Evolutionary conservation across 2,329 filamentous ascomycete species (phyloP), one percentile per base, ranked within the genome.

Genomic region (Botryosphaeria dothidea): DNA sequence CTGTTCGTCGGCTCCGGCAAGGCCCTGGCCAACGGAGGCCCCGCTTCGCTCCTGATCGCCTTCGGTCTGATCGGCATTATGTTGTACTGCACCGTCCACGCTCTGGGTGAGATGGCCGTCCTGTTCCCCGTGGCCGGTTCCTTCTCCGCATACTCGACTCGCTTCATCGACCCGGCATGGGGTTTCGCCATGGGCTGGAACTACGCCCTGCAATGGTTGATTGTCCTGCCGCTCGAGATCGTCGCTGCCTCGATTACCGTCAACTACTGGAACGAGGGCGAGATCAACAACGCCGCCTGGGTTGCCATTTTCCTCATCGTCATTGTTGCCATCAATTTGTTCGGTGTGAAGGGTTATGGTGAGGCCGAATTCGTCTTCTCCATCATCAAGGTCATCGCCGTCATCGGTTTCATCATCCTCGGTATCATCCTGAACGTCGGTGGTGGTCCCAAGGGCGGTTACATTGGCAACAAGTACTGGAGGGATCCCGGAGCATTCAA

Each of bases 171-270:
- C 73, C 94, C 93, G 0, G 93, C 93, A 0, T 97, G 92, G 92
- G 93, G 93, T 0, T 96, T 96, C 74, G 92, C 92, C 54, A 96
- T 97, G 91, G 93, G 92, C n/a, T 96, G 92, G 92, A 96, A 96
- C 85, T 91, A 97, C 76, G 92, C 92, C 4, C 77, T 97, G 70
- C 91, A 96, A 78, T 97, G 93, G 93, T 84, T 96, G 2, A 85
- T 92, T 34, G 88, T 93, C 0, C 78, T 97, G 38, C 93, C 93
- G 0, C 82, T 96, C 43, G 93, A 97, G 77, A 90, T 97, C 64
- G 92, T 96, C 68, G 91, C 92, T 1, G 93, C 92, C 1, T 90
- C 92, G 3, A 87, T 96, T 25, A 96, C 92, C 0, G 88, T 96
- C 63, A 84, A 88, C 34, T 96, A 91, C 74, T 97, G 93, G 93